Base-by-base conservation (phyloP, 352 stramenopile genomes). In the Phytophthora foliorum region DNA sequence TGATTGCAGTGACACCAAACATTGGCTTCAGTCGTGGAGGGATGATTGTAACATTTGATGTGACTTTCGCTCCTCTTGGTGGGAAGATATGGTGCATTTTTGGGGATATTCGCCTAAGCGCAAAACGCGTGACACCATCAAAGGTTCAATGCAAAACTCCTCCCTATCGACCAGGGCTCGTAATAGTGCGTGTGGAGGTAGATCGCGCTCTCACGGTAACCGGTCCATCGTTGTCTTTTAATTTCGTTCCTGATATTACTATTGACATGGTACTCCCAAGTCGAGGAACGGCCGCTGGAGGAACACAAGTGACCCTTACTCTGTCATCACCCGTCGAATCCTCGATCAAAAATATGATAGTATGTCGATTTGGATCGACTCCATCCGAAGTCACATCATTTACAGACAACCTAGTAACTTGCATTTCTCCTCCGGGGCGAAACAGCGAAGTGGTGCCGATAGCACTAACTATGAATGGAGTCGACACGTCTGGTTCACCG, bases 1-100 rank as follows among this genome's bases (percentile, higher is more conserved):
- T 78, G 21, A 56, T 41, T 41, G 34, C 50, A 21, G 56, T 57
- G n/a, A 32, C 41, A 2, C 75, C 79, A n/a, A 54, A 21, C 19
- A 54, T 81, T 25, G 77, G 72, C 0, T 81, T 83, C n/a, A 59
- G 55, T 55, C 25, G 34, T n/a, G 78, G 78, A 10, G 74, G 75
- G 13, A 63, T 62, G 31, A 41, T 27, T 6, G 51, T 80, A 4
- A 63, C 29, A 29, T 21, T 87, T 44, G 32, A 75, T 5, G 61
- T 74, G 1, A 57, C 39, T 16, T 46, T 58, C 22, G 36, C 62
- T 10, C 44, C 57, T 53, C 32, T 3, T 32, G 25, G 25, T 29
- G 48, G 39, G 6, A 34, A 60, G 1, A 32, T 78, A 3, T 69
- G 34, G 24, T 87, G 79, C 42, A 17, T 74, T 4, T 87, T 87